Conservation (phyloP, 2,329 filamentous ascomycete genomes). For the Tolypocladium pustulatum region DNA sequence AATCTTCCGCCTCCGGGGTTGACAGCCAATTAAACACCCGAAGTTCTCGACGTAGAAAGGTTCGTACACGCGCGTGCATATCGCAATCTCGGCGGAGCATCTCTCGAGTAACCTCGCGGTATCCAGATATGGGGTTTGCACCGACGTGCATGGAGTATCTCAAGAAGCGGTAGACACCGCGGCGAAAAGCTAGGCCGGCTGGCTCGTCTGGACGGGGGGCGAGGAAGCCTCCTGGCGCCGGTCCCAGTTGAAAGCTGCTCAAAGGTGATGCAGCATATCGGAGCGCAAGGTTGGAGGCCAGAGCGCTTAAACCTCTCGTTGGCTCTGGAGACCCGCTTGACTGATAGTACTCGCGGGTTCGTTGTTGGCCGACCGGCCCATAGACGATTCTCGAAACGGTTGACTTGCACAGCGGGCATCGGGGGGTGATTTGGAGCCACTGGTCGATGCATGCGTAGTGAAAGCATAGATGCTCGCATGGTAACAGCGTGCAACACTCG, state of each 20-base stretch:
- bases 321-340: slow-evolving; percentile 12
- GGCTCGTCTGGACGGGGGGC: slow-evolving; percentile 1
- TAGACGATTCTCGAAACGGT: slow-evolving; percentile 51
- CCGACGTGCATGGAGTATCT: slow-evolving; percentile 76
- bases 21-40: slow-evolving; percentile 69
- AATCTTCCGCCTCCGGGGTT: slow-evolving; percentile 12
- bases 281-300: background rate
- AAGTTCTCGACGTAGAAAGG: slow-evolving; percentile 76
- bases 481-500: slow-evolving; percentile 59
- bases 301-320: background rate
- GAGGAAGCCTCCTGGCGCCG: background rate
- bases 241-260: background rate
- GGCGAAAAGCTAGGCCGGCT: slow-evolving; percentile 32
- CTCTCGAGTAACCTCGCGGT: slow-evolving; percentile 60
- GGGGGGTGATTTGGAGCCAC: slow-evolving; percentile 65
- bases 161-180: slow-evolving; percentile 60
- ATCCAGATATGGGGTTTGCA: slow-evolving; percentile 66
- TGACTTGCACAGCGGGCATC: slow-evolving; percentile 70
- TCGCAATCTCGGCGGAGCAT: slow-evolving; percentile 53
- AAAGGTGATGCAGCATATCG: background rate
- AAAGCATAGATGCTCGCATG: slow-evolving; percentile 72
- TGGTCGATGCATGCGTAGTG: slow-evolving; percentile 76
- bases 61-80: slow-evolving; percentile 65
- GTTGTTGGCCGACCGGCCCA: slow-evolving; percentile 38
- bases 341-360: slow-evolving; percentile 43